Conservation (phyloP, 352 stramenopile species). For the Globisporangium spiculum region DNA sequence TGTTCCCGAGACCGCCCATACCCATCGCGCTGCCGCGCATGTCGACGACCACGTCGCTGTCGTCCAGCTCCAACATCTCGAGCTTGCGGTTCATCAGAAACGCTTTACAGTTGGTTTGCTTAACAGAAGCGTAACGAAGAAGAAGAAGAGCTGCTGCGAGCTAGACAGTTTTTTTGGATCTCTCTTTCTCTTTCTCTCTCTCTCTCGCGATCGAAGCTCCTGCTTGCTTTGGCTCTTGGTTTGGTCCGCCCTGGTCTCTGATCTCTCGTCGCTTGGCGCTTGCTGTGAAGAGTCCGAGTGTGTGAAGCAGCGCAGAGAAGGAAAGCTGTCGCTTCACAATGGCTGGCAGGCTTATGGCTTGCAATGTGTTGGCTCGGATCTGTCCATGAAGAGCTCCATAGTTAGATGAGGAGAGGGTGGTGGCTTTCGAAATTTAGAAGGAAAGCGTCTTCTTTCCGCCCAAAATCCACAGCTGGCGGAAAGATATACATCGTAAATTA, state of each 20-base stretch:
- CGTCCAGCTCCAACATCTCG: conserved; percentile 54
- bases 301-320: conserved; percentile 2
- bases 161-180: conserved; percentile 11
- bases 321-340: conserved; percentile 2
- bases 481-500: conserved; percentile 11
- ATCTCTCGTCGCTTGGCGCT: neutral
- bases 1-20: conserved; percentile 25
- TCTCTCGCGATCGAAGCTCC: neutral
- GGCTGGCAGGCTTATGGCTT: neutral
- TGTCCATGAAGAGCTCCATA: neutral
- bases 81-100: conserved; percentile 70
- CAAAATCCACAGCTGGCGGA: neutral
- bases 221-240: neutral
- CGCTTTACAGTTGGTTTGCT: conserved; percentile 7
- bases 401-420: conserved; percentile 18
- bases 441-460: conserved; percentile 1
- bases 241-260: conserved; percentile 1
- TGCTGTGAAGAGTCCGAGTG: conserved; percentile 4
- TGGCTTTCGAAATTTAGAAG: conserved; percentile 28
- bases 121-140: conserved; percentile 11
- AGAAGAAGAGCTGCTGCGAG: conserved; percentile 1
- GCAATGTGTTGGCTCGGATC: neutral
- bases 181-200: neutral
- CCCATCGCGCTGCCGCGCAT: conserved; percentile 25
- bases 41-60: conserved; percentile 31